Evolutionary conservation across 148 eudicot species (phyloP), one percentile per base, ranked within the genome.

Genomic region (Amaranthus cruentus): DNA sequence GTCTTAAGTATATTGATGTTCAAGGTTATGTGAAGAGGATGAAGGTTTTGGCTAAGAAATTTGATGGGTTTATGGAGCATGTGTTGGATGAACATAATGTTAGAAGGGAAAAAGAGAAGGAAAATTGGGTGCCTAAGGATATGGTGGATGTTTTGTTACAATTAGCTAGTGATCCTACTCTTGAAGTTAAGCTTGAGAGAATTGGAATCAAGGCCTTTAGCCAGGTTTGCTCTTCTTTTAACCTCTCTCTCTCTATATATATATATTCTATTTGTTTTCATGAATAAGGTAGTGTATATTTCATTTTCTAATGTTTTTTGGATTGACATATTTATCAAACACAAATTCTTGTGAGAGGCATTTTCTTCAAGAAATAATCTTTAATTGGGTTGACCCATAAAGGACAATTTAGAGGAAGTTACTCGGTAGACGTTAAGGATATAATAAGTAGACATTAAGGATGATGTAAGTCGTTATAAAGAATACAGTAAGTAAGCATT

Each of bases 1-100:
- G 85, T 74, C 7, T 95, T 3, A 86, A 80, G 59, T 88, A 83
- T 59, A 18, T 95, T 76, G 99, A 95, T 76, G 76, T 95, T 76
- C 97, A 95, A 71, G 99, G 99, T 48, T 95, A 91, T 77, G 88
- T 87, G 47, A 91, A 88, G 85, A 91, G 96, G 81, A 95, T 95
- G 99, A 95, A 95, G 84, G 38, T 21, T 43, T 80, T 92, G 74
- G 88, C 87, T 42, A 92, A 83, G 85, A 90, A 91, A 62, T 88
- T 95, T 63, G 99, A 95, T 62, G 71, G 71, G 79, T 95, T 91
- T 68, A 73, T 91, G 87, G 99, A 95, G 74, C 88, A 85, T 77
- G 99, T 91, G 9, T 72, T 95, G 51, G 91, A 95, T 79, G 97
- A 95, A 55, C 99, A 95, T 64, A 85, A 81, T 49, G 82, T 47